Conservation (phyloP, 2,329 filamentous ascomycete species). For the Ascochyta lentis region DNA sequence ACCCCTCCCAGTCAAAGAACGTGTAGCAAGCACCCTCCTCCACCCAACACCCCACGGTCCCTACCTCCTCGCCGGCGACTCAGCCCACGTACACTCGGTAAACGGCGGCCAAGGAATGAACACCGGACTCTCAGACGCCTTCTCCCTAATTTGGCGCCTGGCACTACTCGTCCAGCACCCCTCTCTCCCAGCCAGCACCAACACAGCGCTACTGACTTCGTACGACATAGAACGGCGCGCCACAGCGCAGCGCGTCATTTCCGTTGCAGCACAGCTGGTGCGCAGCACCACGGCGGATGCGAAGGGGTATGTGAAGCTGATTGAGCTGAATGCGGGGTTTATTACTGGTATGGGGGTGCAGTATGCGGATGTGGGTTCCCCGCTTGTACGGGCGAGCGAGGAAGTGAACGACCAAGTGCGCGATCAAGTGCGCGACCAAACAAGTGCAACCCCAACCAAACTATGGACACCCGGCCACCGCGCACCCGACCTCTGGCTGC, state of each 20-base stretch:
- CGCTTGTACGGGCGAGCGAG: constrained; percentile 44
- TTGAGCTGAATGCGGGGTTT: constrained; percentile 57
- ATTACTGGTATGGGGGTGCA: constrained; percentile 58
- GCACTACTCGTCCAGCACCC: constrained; percentile 5
- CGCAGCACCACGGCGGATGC: constrained; percentile 55
- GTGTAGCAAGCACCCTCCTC: constrained; percentile 22
- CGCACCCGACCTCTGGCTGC: constrained; percentile 25
- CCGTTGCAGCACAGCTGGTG: constrained; percentile 56
- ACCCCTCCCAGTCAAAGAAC: constrained; percentile 24
- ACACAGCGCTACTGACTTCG: constrained; percentile 40
- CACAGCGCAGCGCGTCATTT: constrained; percentile 56
- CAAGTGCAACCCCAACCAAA: no score
- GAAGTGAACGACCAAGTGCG: no score
- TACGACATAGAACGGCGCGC: constrained; percentile 56
- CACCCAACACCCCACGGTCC: constrained; percentile 20
- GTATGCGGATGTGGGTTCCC: constrained; percentile 48
- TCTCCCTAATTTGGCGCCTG: constrained; percentile 27
- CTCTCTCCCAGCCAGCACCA: background rate
- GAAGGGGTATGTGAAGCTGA: constrained; percentile 56
- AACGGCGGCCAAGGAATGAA: constrained; percentile 34
- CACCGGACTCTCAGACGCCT: constrained; percentile 27
- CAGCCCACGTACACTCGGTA: constrained; percentile 31
- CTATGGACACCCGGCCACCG: constrained; percentile 28
- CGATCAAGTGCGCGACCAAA: no score
- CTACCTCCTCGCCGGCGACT: constrained; percentile 28